A percentile compares a stretch with the other conserved stretches of the same genome.
These are phyloP conservation scores for Salix suchowensis DNA, from an alignment of 345 rosid genomes.

Conservation along the genomic window DNA sequence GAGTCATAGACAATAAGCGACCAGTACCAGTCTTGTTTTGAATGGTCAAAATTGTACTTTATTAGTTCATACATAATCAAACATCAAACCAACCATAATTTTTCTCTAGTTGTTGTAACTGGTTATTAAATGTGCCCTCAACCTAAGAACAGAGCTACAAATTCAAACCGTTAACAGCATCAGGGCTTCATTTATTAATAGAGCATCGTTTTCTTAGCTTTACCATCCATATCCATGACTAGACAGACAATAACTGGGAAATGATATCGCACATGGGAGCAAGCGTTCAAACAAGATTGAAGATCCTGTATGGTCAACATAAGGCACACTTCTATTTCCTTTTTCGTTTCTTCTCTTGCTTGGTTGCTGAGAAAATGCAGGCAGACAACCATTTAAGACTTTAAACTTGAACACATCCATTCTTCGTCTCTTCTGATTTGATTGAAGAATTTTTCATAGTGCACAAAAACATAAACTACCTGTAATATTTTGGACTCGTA, in stretches of 20 bases:
- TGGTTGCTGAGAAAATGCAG: conserved; percentile 43
- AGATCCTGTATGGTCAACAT: conserved; percentile 35
- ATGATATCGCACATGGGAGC: background rate
- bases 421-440: background rate
- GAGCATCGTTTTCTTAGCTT: background rate
- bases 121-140: background rate
- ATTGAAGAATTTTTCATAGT: background rate
- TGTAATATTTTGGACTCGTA: background rate
- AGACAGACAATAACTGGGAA: background rate
- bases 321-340: conserved; percentile 36
- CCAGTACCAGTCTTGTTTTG: background rate
- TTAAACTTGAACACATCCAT: background rate
- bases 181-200: background rate
- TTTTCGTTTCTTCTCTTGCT: conserved; percentile 37
- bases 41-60: background rate
- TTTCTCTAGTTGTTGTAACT: background rate
- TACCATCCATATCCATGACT: background rate
- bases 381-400: conserved; percentile 22
- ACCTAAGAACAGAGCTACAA: background rate
- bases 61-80: background rate
- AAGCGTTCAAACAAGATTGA: no score
- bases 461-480: conserved; percentile 10
- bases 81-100: background rate
- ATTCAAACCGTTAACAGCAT: background rate
- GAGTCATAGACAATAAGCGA: background rate